A percentile compares a stretch with the other conserved stretches of the same genome.
phyloP scores from a whole-genome alignment of 169 alveolate genomes.

The Babesia ovata region DNA sequence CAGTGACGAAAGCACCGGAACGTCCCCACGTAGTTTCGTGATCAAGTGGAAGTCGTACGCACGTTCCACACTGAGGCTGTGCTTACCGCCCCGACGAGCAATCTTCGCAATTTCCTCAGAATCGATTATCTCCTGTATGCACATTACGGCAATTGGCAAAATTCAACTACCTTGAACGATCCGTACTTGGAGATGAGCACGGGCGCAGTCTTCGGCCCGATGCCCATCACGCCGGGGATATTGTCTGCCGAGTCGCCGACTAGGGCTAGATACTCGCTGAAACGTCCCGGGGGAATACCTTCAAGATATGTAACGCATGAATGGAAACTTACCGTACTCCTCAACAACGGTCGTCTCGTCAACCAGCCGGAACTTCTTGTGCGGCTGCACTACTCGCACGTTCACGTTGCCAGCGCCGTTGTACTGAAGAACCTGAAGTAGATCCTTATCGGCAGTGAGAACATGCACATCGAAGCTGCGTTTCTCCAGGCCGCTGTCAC shows the following conservation, averaged over 20 bases:
- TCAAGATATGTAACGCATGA: neutral
- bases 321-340: slow-evolving; percentile 66
- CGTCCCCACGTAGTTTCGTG: slow-evolving; percentile 50
- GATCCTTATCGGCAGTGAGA: slow-evolving; percentile 78
- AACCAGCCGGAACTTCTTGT: slow-evolving; percentile 73
- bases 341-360: slow-evolving; percentile 61
- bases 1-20: slow-evolving; percentile 48
- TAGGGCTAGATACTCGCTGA: slow-evolving; percentile 75
- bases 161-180: slow-evolving; percentile 59
- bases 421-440: slow-evolving; percentile 68
- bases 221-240: slow-evolving; percentile 76
- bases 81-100: slow-evolving; percentile 56
- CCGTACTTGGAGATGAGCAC: slow-evolving; percentile 66
- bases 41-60: slow-evolving; percentile 69
- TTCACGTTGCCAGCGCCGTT: slow-evolving; percentile 64
- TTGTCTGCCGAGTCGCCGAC: slow-evolving; percentile 80
- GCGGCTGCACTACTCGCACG: slow-evolving; percentile 75
- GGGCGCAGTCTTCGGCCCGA: slow-evolving; percentile 81
- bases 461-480: slow-evolving; percentile 64
- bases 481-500: neutral
- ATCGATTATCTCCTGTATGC: slow-evolving; percentile 60
- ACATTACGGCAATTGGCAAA: neutral
- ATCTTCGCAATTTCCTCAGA: slow-evolving; percentile 65
- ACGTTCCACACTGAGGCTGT: slow-evolving; percentile 57
- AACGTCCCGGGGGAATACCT: slow-evolving; percentile 67